These are phyloP conservation scores for Phytophthora gonapodyides DNA, from an alignment of 352 stramenopile species.

Conservation along the genomic window DNA sequence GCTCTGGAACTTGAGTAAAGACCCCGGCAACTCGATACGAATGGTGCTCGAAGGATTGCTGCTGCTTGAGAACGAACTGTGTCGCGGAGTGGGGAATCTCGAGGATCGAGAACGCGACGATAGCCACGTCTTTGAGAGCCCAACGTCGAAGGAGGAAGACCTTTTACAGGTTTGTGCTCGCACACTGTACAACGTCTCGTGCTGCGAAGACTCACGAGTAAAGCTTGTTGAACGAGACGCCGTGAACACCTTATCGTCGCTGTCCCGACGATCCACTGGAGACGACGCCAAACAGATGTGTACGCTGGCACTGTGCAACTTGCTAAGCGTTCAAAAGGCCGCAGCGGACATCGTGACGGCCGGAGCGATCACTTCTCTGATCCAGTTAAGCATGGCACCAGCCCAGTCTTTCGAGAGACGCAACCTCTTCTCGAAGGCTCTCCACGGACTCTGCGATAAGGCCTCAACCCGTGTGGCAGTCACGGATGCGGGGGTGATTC, in stretches of 20 bases:
- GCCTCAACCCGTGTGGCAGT: conserved; percentile 51
- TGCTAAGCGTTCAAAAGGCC: conserved; percentile 76
- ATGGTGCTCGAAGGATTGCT: conserved; percentile 83
- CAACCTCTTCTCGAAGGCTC: conserved; percentile 65
- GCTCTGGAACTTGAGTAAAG: conserved; percentile 79
- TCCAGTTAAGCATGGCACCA: conserved; percentile 61
- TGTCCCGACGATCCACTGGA: conserved; percentile 43
- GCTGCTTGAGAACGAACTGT: conserved; percentile 63
- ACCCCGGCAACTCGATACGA: conserved; percentile 56
- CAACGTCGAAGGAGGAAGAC: conserved; percentile 16
- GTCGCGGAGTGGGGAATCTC: conserved; percentile 27
- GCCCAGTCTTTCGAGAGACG: conserved; percentile 52
- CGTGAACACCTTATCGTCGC: conserved; percentile 53
- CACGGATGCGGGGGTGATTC: conserved; percentile 54
- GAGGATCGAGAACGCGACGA: background rate
- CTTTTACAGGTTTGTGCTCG: conserved; percentile 52
- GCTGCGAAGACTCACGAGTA: conserved; percentile 59
- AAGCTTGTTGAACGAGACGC: conserved; percentile 78
- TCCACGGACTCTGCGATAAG: conserved; percentile 72
- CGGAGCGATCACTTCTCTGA: conserved; percentile 66
- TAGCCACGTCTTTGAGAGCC: background rate
- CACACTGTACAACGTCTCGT: conserved; percentile 77
- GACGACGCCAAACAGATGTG: conserved; percentile 74
- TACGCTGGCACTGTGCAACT: conserved; percentile 76
- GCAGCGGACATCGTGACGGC: conserved; percentile 69